Conservation (phyloP, 495 filamentous ascomycete species). For the Penicillium odoratum region DNA sequence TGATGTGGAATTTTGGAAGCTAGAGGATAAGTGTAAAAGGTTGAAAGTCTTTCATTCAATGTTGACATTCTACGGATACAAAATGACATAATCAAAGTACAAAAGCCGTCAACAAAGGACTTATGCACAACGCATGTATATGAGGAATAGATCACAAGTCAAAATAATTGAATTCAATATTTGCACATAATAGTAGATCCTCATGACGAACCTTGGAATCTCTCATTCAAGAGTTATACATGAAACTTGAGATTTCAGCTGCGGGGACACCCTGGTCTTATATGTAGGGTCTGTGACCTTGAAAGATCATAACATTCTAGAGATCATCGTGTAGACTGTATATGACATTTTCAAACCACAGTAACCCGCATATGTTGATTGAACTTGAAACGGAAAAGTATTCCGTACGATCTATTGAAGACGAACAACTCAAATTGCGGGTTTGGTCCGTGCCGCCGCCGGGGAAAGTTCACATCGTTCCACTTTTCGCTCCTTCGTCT, state of each 20-base stretch:
- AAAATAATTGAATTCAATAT: no score
- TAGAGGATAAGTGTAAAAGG: background rate
- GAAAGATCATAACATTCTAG: no score
- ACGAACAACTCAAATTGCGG: constrained; percentile 14
- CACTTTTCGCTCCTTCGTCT: constrained; percentile 24
- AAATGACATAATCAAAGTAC: constrained; percentile 3
- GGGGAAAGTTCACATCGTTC: constrained; percentile 32
- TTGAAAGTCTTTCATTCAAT: background rate
- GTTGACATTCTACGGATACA: constrained; percentile 27
- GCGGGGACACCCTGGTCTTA: no score
- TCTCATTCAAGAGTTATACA: no score
- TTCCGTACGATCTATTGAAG: constrained; percentile 6
- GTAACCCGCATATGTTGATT: background rate
- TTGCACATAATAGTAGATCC: no score
- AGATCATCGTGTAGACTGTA: no score
- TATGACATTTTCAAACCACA: no score
- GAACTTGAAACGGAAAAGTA: background rate
- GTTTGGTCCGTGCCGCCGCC: constrained; percentile 37
- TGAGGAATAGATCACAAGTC: no score
- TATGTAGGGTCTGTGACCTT: no score
- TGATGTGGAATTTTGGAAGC: constrained; percentile 10
- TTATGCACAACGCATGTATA: background rate
- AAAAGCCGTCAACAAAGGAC: background rate
- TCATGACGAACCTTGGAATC: no score
- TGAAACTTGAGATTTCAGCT: no score